Conservation (phyloP, 2,329 filamentous ascomycete genomes). For the Daldinia eschscholtzii region DNA sequence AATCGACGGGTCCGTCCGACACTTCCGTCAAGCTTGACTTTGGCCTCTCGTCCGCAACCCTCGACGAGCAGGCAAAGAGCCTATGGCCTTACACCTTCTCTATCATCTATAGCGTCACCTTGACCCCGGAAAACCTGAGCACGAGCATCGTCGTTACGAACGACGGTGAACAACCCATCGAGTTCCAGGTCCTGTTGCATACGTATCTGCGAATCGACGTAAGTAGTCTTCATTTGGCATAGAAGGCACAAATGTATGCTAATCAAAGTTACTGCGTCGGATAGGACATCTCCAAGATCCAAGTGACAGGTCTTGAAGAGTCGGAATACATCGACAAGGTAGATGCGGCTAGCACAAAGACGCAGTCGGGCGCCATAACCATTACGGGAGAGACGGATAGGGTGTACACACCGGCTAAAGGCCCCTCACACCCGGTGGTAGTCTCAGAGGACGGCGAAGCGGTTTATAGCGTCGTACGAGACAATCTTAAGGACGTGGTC, state of each 20-base stretch:
- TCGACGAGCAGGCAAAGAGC: constrained; percentile 75
- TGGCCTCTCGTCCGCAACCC: constrained; percentile 80
- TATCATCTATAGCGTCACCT: constrained; percentile 91
- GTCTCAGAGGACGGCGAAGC: constrained; percentile 74
- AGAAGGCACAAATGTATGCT: not conserved
- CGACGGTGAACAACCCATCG: constrained; percentile 83
- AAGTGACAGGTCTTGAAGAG: constrained; percentile 80
- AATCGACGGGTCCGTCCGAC: constrained; percentile 68
- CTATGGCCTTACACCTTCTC: constrained; percentile 91
- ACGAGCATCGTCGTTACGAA: constrained; percentile 91
- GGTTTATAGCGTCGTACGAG: constrained; percentile 80
- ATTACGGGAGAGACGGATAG: constrained; percentile 88
- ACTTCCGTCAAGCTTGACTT: constrained; percentile 94
- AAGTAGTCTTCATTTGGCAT: constrained; percentile 51
- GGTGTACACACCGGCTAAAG: constrained; percentile 80
- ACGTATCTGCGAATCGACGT: constrained; percentile 89
- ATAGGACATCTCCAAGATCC: constrained; percentile 82
- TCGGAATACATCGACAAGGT: constrained; percentile 89
- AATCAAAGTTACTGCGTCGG: constrained; percentile 11
- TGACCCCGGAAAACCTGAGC: constrained; percentile 79
- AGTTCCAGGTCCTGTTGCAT: constrained; percentile 92
- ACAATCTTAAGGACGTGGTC: constrained; percentile 88
- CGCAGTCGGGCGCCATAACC: constrained; percentile 72
- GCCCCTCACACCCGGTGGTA: constrained; percentile 68
- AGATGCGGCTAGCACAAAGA: constrained; percentile 72